These are phyloP conservation scores for Leavenworthia alabamica DNA, from an alignment of 345 rosid genomes.

Conservation along the genomic window DNA sequence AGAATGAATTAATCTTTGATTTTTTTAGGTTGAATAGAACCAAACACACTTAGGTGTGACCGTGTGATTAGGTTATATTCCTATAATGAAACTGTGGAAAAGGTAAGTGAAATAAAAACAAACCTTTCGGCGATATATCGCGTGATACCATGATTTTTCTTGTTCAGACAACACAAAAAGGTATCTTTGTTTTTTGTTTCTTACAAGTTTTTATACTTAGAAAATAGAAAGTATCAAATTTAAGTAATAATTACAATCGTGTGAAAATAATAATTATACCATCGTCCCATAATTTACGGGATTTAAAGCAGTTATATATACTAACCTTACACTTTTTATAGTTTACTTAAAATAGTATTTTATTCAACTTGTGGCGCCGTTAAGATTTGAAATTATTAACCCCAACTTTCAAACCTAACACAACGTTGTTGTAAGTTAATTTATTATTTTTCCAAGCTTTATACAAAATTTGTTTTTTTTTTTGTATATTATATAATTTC, in stretches of 20 bases:
- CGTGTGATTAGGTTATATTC: slow-evolving; percentile 17
- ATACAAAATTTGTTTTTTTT: background rate
- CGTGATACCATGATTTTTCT: slow-evolving; percentile 31
- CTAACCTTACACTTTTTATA: background rate
- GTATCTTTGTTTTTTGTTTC: background rate
- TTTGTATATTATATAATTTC: background rate
- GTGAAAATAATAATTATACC: background rate
- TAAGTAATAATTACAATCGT: slow-evolving; percentile 1
- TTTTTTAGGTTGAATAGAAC: background rate
- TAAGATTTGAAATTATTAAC: slow-evolving; percentile 25
- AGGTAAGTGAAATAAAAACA: slow-evolving; percentile 1
- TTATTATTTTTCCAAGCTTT: background rate
- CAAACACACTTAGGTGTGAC: background rate
- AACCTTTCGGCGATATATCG: slow-evolving; percentile 32
- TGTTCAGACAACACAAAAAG: slow-evolving; percentile 24
- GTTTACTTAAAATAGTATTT: background rate
- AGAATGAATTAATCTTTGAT: background rate
- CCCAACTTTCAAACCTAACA: slow-evolving; percentile 21
- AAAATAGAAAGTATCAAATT: background rate
- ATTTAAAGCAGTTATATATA: background rate
- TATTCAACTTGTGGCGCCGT: slow-evolving; percentile 28
- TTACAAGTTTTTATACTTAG: background rate
- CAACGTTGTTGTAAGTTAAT: background rate
- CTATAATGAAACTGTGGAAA: slow-evolving; percentile 14
- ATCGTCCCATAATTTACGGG: slow-evolving; percentile 14